Conservation (phyloP, 768 basidiomycete species). For the Mycena metata region DNA sequence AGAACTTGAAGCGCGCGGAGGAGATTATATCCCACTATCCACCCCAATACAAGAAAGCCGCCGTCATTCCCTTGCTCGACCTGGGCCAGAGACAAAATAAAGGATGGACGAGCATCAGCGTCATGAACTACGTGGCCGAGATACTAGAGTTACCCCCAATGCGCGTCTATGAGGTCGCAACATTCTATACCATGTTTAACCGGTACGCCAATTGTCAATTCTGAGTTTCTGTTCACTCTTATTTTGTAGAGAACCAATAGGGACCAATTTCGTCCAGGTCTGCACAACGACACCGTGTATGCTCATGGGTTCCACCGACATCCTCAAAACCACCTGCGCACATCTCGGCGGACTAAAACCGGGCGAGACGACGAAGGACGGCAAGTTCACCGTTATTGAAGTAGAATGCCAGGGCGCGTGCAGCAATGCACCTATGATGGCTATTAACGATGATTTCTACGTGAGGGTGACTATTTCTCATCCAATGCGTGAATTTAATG, state of each 20-base stretch:
- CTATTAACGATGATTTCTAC: slow-evolving; percentile 96
- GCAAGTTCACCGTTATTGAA: slow-evolving; percentile 97
- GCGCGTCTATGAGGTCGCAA: slow-evolving; percentile 99
- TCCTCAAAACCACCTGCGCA: slow-evolving; percentile 84
- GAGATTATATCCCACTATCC: slow-evolving; percentile 96
- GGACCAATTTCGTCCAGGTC: slow-evolving; percentile 94
- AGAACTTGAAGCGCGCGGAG: slow-evolving; percentile 87
- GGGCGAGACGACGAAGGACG: slow-evolving; percentile 94
- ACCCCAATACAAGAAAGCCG: slow-evolving; percentile 98
- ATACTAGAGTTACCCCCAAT: slow-evolving; percentile 95
- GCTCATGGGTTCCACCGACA: slow-evolving; percentile 91
- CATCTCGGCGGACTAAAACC: slow-evolving; percentile 89
- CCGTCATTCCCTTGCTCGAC: slow-evolving; percentile 96
- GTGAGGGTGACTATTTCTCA: slow-evolving; percentile 59
- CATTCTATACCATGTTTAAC: slow-evolving; percentile 99
- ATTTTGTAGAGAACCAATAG: slow-evolving; percentile 85
- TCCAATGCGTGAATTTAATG: slow-evolving; percentile 27
- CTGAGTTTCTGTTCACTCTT: not conserved
- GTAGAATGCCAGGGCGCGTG: slow-evolving; percentile 99
- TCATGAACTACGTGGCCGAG: slow-evolving; percentile 98
- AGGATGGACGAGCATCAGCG: slow-evolving; percentile 97
- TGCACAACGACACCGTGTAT: slow-evolving; percentile 99
- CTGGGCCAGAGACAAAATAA: slow-evolving; percentile 98
- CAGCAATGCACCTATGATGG: slow-evolving; percentile 98
- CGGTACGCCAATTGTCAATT: slow-evolving; percentile 63